Evolutionary conservation across 495 filamentous ascomycete species (phyloP), one percentile per base, ranked within the genome.

Genomic region (Neurospora terricola): DNA sequence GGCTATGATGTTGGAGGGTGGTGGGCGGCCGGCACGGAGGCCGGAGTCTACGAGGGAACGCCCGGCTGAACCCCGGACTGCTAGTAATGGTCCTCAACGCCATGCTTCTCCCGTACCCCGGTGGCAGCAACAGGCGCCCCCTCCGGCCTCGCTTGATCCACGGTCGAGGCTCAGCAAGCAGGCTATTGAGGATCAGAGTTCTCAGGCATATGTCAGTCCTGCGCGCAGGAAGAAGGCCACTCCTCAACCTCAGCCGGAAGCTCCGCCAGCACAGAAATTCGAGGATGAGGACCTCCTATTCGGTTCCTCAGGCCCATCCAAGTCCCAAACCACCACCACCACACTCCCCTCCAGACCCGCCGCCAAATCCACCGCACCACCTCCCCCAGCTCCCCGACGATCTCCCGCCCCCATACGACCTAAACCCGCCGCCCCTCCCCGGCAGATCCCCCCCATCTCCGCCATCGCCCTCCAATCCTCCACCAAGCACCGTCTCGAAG

Each of bases 121-220:
- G 70, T 85, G 85, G 80, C 88, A 87, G 75, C 86, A 89, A 43
- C 81, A 81, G 43, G 74, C 81, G n/a, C 75, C 48, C 2, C 48
- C 23, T 14, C 11, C 48, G 48, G 48, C 48, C 23, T 27, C 80
- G 4, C 78, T 79, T 8, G 89, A 91, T 76, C 83, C 90, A 34
- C 88, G 86, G 75, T 82, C 86, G 10, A 87, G 90, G 69, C 81
- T 96, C 5, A 91, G 85, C 74, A 90, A 91, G 76, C 88, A 91
- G 79, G 87, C 88, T 3, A 86, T 91, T 21, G 94, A 98, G 80
- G 92, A 97, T 74, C 90, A 97, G 80, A 90, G 87, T 34, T 85
- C 92, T 9, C 89, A 95, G 77, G 93, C 92, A 59, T 99, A 99
- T 82, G 86, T 98, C 43, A 97, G 94, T 78, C 93, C 94, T 38